Conservation (phyloP, 2,329 filamentous ascomycete genomes). For the Botrytis pseudocinerea region DNA sequence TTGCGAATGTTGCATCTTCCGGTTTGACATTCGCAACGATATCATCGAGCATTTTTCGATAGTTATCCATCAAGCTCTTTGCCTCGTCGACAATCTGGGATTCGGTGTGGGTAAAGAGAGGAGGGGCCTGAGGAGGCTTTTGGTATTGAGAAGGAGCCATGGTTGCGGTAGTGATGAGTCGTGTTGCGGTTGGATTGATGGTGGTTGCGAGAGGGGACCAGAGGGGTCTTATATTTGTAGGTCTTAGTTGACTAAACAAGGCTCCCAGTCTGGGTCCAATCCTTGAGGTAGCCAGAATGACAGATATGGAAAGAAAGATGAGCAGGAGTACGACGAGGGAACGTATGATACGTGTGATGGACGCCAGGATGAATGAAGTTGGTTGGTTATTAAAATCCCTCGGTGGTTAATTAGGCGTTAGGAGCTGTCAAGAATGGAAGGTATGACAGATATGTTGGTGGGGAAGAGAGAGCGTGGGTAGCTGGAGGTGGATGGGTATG, state of each 20-base stretch:
- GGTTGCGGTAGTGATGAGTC: conserved; percentile 49
- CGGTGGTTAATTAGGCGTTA: background rate
- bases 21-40: conserved; percentile 59
- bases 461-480: background rate
- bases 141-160: conserved; percentile 69
- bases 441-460: conserved; percentile 2
- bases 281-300: conserved; percentile 65
- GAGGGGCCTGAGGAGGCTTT: conserved; percentile 75
- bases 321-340: conserved; percentile 54
- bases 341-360: conserved; percentile 32
- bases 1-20: conserved; percentile 54
- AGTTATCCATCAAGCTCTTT: conserved; percentile 62
- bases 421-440: conserved; percentile 7
- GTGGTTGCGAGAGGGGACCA: conserved; percentile 14
- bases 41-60: conserved; percentile 61
- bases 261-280: conserved; percentile 53
- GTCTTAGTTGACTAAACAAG: conserved; percentile 57
- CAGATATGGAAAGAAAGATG: conserved; percentile 55
- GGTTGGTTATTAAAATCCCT: conserved; percentile 4
- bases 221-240: conserved; percentile 26
- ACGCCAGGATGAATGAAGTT: conserved; percentile 16
- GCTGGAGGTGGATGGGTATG: background rate
- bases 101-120: conserved; percentile 73
- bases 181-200: conserved; percentile 7
- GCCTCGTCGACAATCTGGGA: conserved; percentile 67